Base-by-base conservation (phyloP, 78 protist genomes). In the Diacronema lutheri region DNA sequence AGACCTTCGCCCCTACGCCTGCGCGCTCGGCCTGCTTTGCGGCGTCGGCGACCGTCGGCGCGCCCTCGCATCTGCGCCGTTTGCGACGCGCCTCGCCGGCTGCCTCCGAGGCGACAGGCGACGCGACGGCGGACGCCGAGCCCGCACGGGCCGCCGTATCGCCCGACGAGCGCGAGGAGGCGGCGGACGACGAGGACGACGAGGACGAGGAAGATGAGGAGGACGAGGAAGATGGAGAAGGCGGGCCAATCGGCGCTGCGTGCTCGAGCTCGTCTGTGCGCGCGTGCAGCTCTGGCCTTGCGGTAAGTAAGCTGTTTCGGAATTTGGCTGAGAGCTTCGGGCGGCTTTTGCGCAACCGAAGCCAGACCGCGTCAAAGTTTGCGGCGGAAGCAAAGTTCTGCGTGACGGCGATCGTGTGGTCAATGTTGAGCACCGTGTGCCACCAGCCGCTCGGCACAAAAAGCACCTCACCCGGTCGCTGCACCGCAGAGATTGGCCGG, bases 361-460 rank as follows among this genome's bases (percentile, higher is more conserved):
- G 6, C 41, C 71, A 33, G 41, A 64, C 79, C 13, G 58, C 29
- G 21, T 71, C 79, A 26, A 71, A 71, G 58, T 38, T 41, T 0
- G 58, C 1, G 33, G 58, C 58, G 9, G 79, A 41, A 58, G 58
- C 40, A 2, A 71, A 71, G 79, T 71, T 71, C 37, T 71, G 79
- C 46, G 79, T 71, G 26, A 71, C 79, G 50, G 79, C 79, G 58
- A 71, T 33, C 5, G 79, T 41, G 14, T 1, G 21, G 19, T 71
- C 79, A 14, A 41, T 0, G 33, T 71, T 71, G 29, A 71, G 57
- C 58, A 71, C 79, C 23, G 4, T 12, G 58, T 71, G 79, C 79
- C 79, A 71, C 79, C 79, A 71, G 58, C 79, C 79, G 12, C 79
- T 58, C 4, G 79, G 79, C 23, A 71, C 79, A 21, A 41, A 71